A percentile compares a stretch with the other conserved stretches of the same genome.
Conservation (phyloP, 2,329 filamentous ascomycete species). For the Arthrobotrys musiformis region DNA sequence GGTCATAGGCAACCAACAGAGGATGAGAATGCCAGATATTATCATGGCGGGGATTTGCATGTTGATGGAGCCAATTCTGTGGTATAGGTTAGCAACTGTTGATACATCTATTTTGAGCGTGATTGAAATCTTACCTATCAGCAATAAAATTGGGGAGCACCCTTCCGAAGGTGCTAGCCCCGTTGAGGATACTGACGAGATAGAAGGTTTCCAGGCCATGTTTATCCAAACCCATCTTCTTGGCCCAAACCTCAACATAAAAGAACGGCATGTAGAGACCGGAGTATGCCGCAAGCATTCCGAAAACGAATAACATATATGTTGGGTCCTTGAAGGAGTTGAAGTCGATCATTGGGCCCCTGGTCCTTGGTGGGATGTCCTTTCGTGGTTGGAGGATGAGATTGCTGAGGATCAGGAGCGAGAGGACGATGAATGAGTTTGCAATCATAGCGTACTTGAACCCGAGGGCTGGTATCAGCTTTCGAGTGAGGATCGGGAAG, state of each 20-base stretch:
- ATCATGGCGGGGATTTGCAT: conserved; percentile 61
- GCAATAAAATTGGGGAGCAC: conserved; percentile 65
- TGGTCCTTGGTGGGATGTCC: conserved; percentile 57
- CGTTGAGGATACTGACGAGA: conserved; percentile 65
- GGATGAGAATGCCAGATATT: conserved; percentile 64
- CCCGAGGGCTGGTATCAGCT: conserved; percentile 70
- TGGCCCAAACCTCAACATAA: conserved; percentile 62
- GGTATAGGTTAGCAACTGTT: background rate
- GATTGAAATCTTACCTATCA: conserved; percentile 59
- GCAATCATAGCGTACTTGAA: conserved; percentile 75
- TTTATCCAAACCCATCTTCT: conserved; percentile 36
- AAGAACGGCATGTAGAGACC: conserved; percentile 67
- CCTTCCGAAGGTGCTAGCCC: conserved; percentile 65
- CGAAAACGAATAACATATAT: conserved; percentile 65
- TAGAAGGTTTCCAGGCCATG: conserved; percentile 61
- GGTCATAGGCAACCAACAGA: conserved; percentile 65
- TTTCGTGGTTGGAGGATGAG: conserved; percentile 67
- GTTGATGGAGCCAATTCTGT: conserved; percentile 49
- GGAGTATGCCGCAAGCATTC: conserved; percentile 63
- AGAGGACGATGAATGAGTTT: conserved; percentile 65
- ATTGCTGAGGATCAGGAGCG: conserved; percentile 65
- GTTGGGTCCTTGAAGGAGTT: conserved; percentile 67
- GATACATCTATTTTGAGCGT: background rate
- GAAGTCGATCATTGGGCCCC: conserved; percentile 67
- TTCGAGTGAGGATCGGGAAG: conserved; percentile 70